These are phyloP conservation scores for Kuraishia hungarica DNA, from an alignment of 805 yeast species.

Conservation along the genomic window DNA sequence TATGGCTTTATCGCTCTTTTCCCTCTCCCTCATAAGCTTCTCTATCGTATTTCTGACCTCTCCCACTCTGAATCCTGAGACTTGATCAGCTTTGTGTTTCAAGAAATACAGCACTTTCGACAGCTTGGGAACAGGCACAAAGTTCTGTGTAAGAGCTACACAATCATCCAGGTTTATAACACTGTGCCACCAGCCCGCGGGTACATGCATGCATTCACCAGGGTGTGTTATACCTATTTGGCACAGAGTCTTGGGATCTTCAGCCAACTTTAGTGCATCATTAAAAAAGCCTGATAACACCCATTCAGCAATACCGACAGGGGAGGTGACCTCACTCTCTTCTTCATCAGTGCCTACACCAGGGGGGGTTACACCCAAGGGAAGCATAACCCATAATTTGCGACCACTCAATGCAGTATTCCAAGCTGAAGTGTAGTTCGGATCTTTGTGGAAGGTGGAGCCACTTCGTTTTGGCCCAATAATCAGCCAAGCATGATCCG, in stretches of 20 bases:
- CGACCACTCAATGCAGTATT: conserved; percentile 67
- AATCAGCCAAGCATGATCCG: conserved; percentile 90
- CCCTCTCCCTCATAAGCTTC: conserved; percentile 19
- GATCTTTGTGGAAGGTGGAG: conserved; percentile 89
- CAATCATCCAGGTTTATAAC: conserved; percentile 79
- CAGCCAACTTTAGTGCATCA: conserved; percentile 49
- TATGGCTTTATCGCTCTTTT: neutral
- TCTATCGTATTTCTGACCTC: conserved; percentile 32
- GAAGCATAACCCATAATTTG: conserved; percentile 85
- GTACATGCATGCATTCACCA: conserved; percentile 83
- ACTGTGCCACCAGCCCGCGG: conserved; percentile 97
- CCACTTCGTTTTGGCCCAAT: conserved; percentile 80
- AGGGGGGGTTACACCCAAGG: conserved; percentile 70
- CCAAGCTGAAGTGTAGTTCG: conserved; percentile 89
- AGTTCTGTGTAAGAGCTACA: conserved; percentile 86
- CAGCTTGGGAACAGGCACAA: conserved; percentile 62
- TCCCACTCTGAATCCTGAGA: conserved; percentile 69
- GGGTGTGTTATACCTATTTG: conserved; percentile 67
- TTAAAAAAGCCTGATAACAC: conserved; percentile 73
- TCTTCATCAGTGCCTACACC: conserved; percentile 72
- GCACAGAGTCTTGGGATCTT: conserved; percentile 32
- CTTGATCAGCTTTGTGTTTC: conserved; percentile 56
- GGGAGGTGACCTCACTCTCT: conserved; percentile 85
- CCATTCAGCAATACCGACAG: conserved; percentile 93
- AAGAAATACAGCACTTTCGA: conserved; percentile 60